These are phyloP conservation scores for Apiospora aurea DNA, from an alignment of 2,329 filamentous ascomycete genomes.

Conservation along the genomic window DNA sequence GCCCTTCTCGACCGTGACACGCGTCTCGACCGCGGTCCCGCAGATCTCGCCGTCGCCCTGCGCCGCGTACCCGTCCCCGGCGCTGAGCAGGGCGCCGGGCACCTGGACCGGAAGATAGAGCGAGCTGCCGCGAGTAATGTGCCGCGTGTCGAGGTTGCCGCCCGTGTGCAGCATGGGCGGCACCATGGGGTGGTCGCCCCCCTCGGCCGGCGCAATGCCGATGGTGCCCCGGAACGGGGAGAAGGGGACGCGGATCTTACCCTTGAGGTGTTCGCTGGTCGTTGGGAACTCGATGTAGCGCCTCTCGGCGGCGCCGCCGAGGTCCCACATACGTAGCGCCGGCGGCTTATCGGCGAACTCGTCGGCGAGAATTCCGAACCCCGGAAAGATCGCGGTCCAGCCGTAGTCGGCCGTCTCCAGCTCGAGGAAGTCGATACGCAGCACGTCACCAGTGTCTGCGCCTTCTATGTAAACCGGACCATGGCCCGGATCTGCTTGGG, in stretches of 20 bases:
- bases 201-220: constrained; percentile 54
- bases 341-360: constrained; percentile 49
- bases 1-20: constrained; percentile 51
- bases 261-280: constrained; percentile 45
- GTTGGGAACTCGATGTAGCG: constrained; percentile 44
- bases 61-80: constrained; percentile 61
- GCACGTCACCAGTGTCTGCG: constrained; percentile 58
- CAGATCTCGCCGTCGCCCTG: constrained; percentile 63
- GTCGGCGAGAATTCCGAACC: constrained; percentile 57
- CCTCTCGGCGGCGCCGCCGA: constrained; percentile 40
- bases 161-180: constrained; percentile 56
- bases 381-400: constrained; percentile 59
- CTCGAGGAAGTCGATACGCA: constrained; percentile 57
- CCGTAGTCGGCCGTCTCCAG: constrained; percentile 55
- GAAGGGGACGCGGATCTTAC: constrained; percentile 56
- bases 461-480: constrained; percentile 58
- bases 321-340: constrained; percentile 56
- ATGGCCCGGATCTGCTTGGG: constrained; percentile 54
- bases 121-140: constrained; percentile 53
- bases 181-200: constrained; percentile 55
- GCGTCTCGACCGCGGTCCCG: constrained; percentile 63
- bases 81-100: constrained; percentile 58
- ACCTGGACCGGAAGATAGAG: constrained; percentile 59
- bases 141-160: constrained; percentile 62
- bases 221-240: constrained; percentile 60